Conservation (phyloP, 2,329 filamentous ascomycete genomes). For the Hypomyces perniciosus region DNA sequence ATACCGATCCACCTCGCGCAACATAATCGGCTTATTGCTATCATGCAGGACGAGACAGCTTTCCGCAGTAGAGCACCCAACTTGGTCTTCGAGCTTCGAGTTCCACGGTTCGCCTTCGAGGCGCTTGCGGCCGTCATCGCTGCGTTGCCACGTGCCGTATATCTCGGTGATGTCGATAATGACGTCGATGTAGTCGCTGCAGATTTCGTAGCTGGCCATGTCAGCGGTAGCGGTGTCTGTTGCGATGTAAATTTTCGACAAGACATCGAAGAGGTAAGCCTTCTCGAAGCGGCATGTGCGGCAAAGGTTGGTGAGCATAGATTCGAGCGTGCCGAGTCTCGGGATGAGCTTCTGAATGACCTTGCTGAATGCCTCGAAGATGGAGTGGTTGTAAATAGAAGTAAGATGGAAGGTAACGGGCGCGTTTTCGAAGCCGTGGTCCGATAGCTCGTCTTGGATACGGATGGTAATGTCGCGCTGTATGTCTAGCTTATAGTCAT, state of each 20-base stretch:
- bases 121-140: slow-evolving; percentile 46
- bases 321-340: slow-evolving; percentile 85
- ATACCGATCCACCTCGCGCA: slow-evolving; percentile 66
- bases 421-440: slow-evolving; percentile 88
- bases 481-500: slow-evolving; percentile 93
- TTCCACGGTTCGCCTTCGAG: slow-evolving; percentile 58
- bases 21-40: slow-evolving; percentile 57
- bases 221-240: slow-evolving; percentile 91
- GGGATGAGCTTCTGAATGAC: slow-evolving; percentile 97
- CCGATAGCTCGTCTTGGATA: slow-evolving; percentile 91
- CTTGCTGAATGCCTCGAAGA: slow-evolving; percentile 97
- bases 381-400: slow-evolving; percentile 96
- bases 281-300: slow-evolving; percentile 95
- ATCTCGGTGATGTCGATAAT: slow-evolving; percentile 96
- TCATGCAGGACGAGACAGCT: slow-evolving; percentile 63
- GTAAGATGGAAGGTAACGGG: slow-evolving; percentile 94
- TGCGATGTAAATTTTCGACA: slow-evolving; percentile 98
- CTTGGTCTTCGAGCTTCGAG: slow-evolving; percentile 58
- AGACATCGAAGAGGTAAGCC: slow-evolving; percentile 94
- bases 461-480: slow-evolving; percentile 95
- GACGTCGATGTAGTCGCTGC: slow-evolving; percentile 96
- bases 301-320: slow-evolving; percentile 88
- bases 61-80: slow-evolving; percentile 60
- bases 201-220: slow-evolving; percentile 95
- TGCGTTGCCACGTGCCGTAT: slow-evolving; percentile 69